Conservation (phyloP, 768 basidiomycete species). For the Lactarius deliciosus region DNA sequence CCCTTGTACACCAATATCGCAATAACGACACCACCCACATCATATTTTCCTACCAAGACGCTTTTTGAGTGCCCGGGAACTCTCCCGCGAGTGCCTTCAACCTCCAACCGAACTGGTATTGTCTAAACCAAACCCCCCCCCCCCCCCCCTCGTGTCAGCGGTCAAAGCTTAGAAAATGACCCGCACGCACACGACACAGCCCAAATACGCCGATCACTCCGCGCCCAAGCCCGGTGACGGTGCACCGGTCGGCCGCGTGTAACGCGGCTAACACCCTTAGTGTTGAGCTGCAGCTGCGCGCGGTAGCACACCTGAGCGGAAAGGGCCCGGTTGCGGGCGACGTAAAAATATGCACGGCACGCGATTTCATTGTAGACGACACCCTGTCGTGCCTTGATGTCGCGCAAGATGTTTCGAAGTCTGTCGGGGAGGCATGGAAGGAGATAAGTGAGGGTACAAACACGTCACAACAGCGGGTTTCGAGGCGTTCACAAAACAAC, state of each 20-base stretch:
- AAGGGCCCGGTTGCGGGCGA: conserved; percentile 89
- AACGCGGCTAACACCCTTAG: conserved; percentile 71
- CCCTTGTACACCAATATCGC: neutral
- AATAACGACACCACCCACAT: neutral
- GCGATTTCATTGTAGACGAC: conserved; percentile 72
- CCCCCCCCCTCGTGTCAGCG: neutral
- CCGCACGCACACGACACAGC: conserved; percentile 61
- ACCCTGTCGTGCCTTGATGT: conserved; percentile 72
- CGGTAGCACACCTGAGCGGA: conserved; percentile 86
- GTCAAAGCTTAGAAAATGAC: neutral
- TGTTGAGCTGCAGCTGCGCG: conserved; percentile 91
- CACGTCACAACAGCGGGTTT: conserved; percentile 11
- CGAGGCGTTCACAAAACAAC: too few species aligned
- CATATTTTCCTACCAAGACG: conserved; percentile 68
- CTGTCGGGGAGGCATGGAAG: conserved; percentile 30
- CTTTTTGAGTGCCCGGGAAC: conserved; percentile 72
- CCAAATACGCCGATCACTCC: conserved; percentile 91
- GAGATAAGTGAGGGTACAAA: neutral
- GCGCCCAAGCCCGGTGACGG: conserved; percentile 79
- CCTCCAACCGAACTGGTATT: conserved; percentile 79
- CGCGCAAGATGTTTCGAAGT: conserved; percentile 56
- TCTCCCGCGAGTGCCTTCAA: conserved; percentile 68
- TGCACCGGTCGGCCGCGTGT: conserved; percentile 83
- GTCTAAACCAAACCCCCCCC: neutral
- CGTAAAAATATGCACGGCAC: conserved; percentile 87